These are phyloP conservation scores for Apiotrichum porosum DNA, from an alignment of 1,284 basidiomycete species.

Conservation along the genomic window DNA sequence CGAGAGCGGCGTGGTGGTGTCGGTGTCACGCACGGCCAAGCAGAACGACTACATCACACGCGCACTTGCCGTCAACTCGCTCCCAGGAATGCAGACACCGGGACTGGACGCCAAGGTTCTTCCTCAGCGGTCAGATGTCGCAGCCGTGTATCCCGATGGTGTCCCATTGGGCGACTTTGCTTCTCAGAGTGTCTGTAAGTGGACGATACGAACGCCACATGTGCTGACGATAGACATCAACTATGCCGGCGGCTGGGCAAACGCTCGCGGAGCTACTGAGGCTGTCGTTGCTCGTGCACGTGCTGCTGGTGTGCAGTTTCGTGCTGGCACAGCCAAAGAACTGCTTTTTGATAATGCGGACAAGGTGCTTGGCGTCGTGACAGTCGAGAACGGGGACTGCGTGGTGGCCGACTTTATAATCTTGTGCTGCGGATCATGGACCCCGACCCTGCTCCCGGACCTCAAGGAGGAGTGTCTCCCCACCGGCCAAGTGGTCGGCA, in stretches of 20 bases:
- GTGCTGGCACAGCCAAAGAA: constrained; percentile 3
- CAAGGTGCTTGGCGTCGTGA: constrained; percentile 57
- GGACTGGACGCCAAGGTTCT: constrained; percentile 10
- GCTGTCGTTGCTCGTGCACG: constrained; percentile 25
- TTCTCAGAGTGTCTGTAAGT: constrained; percentile 50
- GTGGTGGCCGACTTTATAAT: constrained; percentile 27
- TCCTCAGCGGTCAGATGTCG: constrained; percentile 8
- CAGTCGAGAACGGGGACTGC: constrained; percentile 54
- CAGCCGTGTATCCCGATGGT: constrained; percentile 13
- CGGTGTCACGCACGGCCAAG: not conserved
- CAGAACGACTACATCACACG: constrained; percentile 9
- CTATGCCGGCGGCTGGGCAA: constrained; percentile 71
- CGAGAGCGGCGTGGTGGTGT: constrained; percentile 54
- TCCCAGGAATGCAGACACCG: constrained; percentile 16
- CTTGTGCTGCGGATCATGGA: constrained; percentile 40
- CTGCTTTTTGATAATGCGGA: constrained; percentile 11
- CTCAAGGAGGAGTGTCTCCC: constrained; percentile 14
- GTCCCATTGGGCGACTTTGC: constrained; percentile 13
- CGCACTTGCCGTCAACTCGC: constrained; percentile 12
- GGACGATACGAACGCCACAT: not conserved
- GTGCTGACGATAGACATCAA: constrained; percentile 54
- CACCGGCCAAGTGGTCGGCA: constrained; percentile 61
- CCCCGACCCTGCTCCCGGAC: constrained; percentile 17
- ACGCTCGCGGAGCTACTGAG: constrained; percentile 61
- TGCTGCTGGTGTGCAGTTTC: constrained; percentile 12